phyloP scores from a whole-genome alignment of 2,329 filamentous ascomycete genomes.

The Ilyonectria mors-panacis region DNA sequence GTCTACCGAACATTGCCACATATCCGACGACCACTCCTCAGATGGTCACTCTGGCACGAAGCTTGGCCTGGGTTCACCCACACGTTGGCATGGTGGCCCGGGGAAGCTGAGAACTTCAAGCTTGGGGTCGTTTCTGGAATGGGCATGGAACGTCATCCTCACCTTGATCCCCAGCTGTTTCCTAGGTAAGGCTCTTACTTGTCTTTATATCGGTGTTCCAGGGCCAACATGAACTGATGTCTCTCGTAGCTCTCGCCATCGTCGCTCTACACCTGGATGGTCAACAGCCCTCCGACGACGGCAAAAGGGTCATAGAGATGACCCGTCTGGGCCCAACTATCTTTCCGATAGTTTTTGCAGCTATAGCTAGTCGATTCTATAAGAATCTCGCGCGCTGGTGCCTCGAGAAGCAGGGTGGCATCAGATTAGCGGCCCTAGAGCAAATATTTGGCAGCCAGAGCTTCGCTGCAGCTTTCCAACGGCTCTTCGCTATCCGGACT shows the following conservation, averaged over 20 bases:
- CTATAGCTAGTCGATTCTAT: constrained; percentile 19
- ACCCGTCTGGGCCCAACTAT: constrained; percentile 20
- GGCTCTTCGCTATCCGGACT: constrained; percentile 10
- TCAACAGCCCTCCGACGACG: neutral
- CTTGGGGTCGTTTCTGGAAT: too few relatives aligned
- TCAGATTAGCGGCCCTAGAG: constrained; percentile 20
- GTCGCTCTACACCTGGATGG: constrained; percentile 14
- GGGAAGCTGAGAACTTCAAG: too few relatives aligned
- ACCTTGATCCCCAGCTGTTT: too few relatives aligned
- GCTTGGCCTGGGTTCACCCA: too few relatives aligned
- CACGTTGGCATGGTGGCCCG: too few relatives aligned
- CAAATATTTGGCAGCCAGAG: constrained; percentile 31
- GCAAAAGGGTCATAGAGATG: constrained; percentile 12
- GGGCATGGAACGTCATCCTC: too few relatives aligned
- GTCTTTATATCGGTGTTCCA: too few relatives aligned
- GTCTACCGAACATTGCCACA: too few relatives aligned
- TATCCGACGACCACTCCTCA: too few relatives aligned
- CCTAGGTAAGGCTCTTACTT: too few relatives aligned
- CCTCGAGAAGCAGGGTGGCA: constrained; percentile 12
- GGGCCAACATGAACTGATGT: too few relatives aligned
- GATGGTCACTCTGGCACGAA: too few relatives aligned
- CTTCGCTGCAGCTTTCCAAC: constrained; percentile 25
- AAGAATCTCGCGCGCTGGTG: constrained; percentile 28
- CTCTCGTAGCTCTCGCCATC: neutral
- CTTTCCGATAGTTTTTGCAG: constrained; percentile 28